Conservation (phyloP, 345 rosid genomes). For the Lepidium aucheri region DNA sequence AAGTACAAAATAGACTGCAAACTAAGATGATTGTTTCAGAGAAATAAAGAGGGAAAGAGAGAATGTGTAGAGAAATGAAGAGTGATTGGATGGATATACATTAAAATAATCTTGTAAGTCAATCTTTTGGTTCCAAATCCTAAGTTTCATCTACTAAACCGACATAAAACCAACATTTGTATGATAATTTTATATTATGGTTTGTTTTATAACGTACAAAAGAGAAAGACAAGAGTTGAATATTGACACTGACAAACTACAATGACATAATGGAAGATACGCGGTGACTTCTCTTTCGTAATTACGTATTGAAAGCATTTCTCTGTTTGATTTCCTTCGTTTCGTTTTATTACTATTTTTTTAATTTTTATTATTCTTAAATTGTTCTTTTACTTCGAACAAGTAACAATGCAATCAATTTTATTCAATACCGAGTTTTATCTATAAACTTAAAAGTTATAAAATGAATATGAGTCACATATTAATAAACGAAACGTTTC, state of each 20-base stretch:
- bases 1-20: constrained; percentile 2
- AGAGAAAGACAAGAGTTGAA: not conserved
- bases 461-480: not conserved
- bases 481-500: not conserved
- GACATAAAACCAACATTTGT: not conserved
- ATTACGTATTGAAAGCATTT: not conserved
- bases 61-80: not conserved
- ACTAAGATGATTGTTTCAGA: constrained; percentile 16
- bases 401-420: not conserved
- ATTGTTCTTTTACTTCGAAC: not conserved
- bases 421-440: too few species aligned
- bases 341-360: not conserved
- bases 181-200: not conserved
- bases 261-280: not conserved
- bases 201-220: not conserved
- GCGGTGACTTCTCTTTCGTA: constrained; percentile 4
- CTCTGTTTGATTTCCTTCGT: not conserved
- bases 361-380: not conserved
- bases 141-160: not conserved
- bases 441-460: too few species aligned
- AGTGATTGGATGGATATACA: not conserved
- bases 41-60: not conserved
- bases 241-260: constrained; percentile 2
- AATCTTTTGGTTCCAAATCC: constrained; percentile 14
- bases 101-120: not conserved